Conservation (phyloP, 148 eudicot species). For the Rhododendron vialii region DNA sequence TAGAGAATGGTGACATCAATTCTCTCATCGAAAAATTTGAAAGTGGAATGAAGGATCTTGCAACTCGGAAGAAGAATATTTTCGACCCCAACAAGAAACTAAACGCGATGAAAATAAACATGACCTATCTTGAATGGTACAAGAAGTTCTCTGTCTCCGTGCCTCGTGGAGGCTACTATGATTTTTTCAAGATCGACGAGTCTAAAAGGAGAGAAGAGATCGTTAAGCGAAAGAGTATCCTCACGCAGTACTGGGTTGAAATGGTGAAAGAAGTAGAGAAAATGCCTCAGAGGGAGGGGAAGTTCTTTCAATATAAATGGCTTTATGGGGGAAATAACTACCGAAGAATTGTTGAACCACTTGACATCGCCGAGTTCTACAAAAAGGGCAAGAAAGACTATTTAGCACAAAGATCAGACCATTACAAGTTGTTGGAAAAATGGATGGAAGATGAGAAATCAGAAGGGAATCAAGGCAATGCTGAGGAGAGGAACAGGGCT, state of each 20-base stretch:
- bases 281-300: constrained; percentile 22
- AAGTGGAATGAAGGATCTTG: neutral
- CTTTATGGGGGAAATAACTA: constrained; percentile 24
- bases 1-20: neutral
- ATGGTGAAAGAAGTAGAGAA: constrained; percentile 22
- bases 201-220: neutral
- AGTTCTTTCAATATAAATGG: neutral
- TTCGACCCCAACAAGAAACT: constrained; percentile 16
- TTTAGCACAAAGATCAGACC: constrained; percentile 21
- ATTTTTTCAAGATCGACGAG: constrained; percentile 8
- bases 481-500: constrained; percentile 7
- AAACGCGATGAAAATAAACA: constrained; percentile 16
- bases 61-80: neutral
- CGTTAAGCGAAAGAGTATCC: constrained; percentile 4
- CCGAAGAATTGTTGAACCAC: constrained; percentile 34
- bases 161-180: constrained; percentile 20
- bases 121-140: constrained; percentile 30
- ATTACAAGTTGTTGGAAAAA: constrained; percentile 26
- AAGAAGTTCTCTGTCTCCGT: constrained; percentile 1
- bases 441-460: constrained; percentile 17
- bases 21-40: constrained; percentile 2
- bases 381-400: constrained; percentile 20
- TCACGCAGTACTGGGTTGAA: constrained; percentile 20
- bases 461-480: neutral
- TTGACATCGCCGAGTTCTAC: constrained; percentile 36